Evolutionary conservation across 192 early-diverging fungal species (phyloP).

Genomic region (Rhizoclosmatium globosum): DNA sequence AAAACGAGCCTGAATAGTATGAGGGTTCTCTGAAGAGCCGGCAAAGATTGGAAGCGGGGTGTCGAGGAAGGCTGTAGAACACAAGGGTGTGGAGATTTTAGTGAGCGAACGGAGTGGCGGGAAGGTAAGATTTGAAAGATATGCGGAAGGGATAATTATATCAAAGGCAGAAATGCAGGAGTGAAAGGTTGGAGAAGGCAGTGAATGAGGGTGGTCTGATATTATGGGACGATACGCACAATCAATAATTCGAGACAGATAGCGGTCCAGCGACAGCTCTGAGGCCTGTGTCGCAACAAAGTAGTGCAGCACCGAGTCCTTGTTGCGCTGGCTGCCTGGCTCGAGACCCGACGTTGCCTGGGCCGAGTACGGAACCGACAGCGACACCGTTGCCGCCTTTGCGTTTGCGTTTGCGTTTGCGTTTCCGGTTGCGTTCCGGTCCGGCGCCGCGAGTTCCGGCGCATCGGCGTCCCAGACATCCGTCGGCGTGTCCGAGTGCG

Average conservation of each 20-base stretch:
- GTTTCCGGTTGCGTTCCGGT: no score
- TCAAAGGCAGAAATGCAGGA: not conserved
- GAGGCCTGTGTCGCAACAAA: constrained; percentile 54
- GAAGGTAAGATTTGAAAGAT: not conserved
- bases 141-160: not conserved
- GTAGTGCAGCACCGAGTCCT: constrained; percentile 62
- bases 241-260: constrained; percentile 54
- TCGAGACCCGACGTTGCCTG: constrained; percentile 6
- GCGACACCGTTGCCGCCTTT: no score
- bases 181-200: not conserved
- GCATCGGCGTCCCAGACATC: no score
- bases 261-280: constrained; percentile 55
- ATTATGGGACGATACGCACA: not conserved
- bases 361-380: no score
- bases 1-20: constrained; percentile 39
- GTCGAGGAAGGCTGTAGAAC: constrained; percentile 48
- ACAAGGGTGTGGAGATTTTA: not conserved
- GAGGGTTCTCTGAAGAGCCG: constrained; percentile 31
- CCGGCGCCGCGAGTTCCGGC: no score
- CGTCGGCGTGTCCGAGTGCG: no score
- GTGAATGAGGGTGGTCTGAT: not conserved
- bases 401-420: no score
- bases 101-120: not conserved
- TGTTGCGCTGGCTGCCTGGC: constrained; percentile 47
- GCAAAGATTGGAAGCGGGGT: constrained; percentile 55